A percentile compares a stretch with the other conserved stretches of the same genome.
Evolutionary conservation across 208 protist species (phyloP).

Genomic region (Trypanosoma grayi): DNA sequence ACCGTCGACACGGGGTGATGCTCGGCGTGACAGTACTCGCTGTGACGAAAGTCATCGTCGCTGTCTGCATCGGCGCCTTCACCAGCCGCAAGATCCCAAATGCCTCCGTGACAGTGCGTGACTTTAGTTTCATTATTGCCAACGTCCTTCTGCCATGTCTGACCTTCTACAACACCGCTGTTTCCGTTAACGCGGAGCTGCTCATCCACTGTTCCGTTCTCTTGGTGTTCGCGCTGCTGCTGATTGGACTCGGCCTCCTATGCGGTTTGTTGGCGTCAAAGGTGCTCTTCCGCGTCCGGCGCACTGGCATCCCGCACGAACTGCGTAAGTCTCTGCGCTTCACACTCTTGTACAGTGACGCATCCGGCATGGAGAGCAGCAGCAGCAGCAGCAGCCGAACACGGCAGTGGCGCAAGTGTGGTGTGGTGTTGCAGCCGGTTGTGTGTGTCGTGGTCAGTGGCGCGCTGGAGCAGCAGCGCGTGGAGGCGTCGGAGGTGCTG

Average conservation of each 20-base stretch:
- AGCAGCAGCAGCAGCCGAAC: neutral
- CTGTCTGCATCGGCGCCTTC: constrained; percentile 64
- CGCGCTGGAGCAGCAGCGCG: constrained; percentile 32
- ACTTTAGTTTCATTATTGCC: constrained; percentile 71
- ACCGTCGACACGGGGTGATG: constrained; percentile 23
- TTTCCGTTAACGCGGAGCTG: constrained; percentile 31
- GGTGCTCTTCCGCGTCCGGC: constrained; percentile 25
- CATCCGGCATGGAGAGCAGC: neutral
- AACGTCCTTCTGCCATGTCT: constrained; percentile 60
- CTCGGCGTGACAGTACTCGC: constrained; percentile 64
- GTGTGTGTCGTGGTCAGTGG: constrained; percentile 59
- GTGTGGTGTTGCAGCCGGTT: constrained; percentile 16
- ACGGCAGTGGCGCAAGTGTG: constrained; percentile 1
- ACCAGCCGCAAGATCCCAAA: constrained; percentile 55
- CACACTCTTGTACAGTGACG: constrained; percentile 33
- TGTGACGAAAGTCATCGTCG: constrained; percentile 72
- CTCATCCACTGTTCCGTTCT: constrained; percentile 53
- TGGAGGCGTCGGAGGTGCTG: constrained; percentile 58
- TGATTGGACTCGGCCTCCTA: constrained; percentile 35
- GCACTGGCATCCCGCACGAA: constrained; percentile 53
- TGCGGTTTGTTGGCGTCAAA: constrained; percentile 20
- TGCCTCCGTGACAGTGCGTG: constrained; percentile 40
- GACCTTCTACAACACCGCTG: constrained; percentile 62
- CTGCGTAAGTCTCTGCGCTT: constrained; percentile 44
- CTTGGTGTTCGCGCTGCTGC: constrained; percentile 38